Evolutionary conservation across 257 asterid genomes (phyloP), one percentile per base, ranked within the genome.

Genomic region (Capsicum baccatum): DNA sequence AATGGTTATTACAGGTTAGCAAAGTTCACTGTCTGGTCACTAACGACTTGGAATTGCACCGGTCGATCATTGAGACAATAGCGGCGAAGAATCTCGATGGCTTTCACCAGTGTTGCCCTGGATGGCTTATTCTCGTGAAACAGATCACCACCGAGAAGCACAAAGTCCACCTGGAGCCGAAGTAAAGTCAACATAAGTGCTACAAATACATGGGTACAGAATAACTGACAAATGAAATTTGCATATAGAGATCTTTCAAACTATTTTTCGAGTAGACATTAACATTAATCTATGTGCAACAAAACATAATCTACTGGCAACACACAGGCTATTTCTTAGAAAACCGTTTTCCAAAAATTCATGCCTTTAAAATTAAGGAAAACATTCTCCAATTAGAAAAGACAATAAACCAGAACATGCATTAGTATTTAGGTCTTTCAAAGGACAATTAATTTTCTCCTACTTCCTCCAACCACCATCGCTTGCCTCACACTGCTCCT

Each of bases 101-200:
- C 90, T 88, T 92, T 96, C 90, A 96, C 98, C 83, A 96, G 88
- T 66, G 99, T 94, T 83, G 97, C 87, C 94, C 99, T 92, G 50
- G 98, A 94, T 81, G 99, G 99, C 88, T 96, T 96, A 86, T 96
- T 96, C 93, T 96, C 99, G 60, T 96, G 99, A 89, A 96, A 96
- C 48, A 96, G 92, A 90, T 96, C 99, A 21, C 99, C 98, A 17
- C 98, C 99, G 69, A 96, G 97, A 88, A 96, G 99, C 86, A 94
- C 82, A 84, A 96, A 87, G 86, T 96, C 99, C 89, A 94, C 98
- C 99, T 93, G 87, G 79, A 48, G 67, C 79, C 80, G 39, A 68
- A 67, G 52, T 68, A 58, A 83, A 67, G 70, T 26, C 78, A 79
- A 17, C 35, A 6, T 47, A 80, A 78, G 79, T 71, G 33, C 39